Evolutionary conservation across 371 early-diverging fungal genomes (phyloP).

Genomic region (Apophysomyces sp.): DNA sequence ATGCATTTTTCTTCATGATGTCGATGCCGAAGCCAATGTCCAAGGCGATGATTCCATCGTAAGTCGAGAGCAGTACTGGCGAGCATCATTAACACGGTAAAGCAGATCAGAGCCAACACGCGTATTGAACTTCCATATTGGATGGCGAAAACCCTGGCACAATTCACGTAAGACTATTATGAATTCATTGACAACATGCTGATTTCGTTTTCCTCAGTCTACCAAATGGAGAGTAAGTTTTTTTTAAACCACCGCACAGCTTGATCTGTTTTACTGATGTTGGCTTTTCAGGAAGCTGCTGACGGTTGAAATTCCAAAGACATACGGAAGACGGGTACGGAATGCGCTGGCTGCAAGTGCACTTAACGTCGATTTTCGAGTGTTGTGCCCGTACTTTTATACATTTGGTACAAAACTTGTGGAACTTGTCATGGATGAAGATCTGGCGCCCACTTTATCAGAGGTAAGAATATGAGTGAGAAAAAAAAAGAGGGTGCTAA

Average conservation of each 20-base stretch:
- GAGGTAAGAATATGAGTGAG: slow-evolving; percentile 15
- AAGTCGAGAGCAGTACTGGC: background rate
- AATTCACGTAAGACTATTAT: slow-evolving; percentile 29
- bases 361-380: slow-evolving; percentile 33
- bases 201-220: slow-evolving; percentile 1
- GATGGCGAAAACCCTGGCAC: slow-evolving; percentile 41
- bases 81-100: background rate
- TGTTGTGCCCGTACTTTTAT: slow-evolving; percentile 44
- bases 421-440: slow-evolving; percentile 27
- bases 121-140: slow-evolving; percentile 47
- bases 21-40: slow-evolving; percentile 30
- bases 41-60: slow-evolving; percentile 37
- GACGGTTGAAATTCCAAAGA: slow-evolving; percentile 35
- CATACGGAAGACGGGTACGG: slow-evolving; percentile 40
- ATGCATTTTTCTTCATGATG: slow-evolving; percentile 33
- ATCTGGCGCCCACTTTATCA: slow-evolving; percentile 27
- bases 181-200: background rate
- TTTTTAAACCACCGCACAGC: background rate
- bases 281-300: slow-evolving; percentile 18
- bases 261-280: background rate
- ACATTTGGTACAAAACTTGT: slow-evolving; percentile 39
- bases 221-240: slow-evolving; percentile 12
- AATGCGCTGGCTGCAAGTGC: slow-evolving; percentile 43
- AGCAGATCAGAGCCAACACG: slow-evolving; percentile 18
- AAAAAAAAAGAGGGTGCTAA: background rate